These are phyloP conservation scores for Naganishia sp. DNA, from an alignment of 1,284 basidiomycete species.

Conservation along the genomic window DNA sequence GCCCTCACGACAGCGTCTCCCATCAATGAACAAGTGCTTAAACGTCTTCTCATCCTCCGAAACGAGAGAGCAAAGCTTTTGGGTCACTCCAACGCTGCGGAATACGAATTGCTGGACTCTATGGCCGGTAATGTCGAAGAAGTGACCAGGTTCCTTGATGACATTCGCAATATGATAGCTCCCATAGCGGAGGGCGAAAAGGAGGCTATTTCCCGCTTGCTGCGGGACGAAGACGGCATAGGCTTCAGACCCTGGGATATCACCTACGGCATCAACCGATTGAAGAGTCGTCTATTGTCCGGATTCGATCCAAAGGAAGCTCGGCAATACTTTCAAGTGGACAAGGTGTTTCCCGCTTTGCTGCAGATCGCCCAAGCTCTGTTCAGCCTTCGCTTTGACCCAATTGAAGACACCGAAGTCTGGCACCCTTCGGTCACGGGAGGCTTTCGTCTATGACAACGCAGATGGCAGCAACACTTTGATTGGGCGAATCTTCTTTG, in stretches of 20 bases:
- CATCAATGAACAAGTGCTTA: slow-evolving; percentile 4
- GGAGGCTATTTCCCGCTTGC: not conserved
- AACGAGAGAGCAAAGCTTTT: not conserved
- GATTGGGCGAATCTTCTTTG: slow-evolving; percentile 76
- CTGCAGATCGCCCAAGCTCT: not conserved
- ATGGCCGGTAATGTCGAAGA: not conserved
- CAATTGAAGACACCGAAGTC: not conserved
- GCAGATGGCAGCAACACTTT: not conserved
- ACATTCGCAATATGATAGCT: not conserved
- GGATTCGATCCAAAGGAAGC: slow-evolving; percentile 6
- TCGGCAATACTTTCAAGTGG: not conserved
- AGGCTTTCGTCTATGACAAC: not conserved
- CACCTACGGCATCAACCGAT: not conserved
- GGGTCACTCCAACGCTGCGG: not conserved
- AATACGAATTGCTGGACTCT: not conserved
- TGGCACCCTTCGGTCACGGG: slow-evolving; percentile 13
- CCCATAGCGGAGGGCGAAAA: slow-evolving; percentile 11
- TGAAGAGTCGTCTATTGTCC: slow-evolving; percentile 2
- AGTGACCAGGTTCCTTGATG: slow-evolving; percentile 5
- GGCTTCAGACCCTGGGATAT: not conserved
- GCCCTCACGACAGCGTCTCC: not conserved
- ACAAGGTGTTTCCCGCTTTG: slow-evolving; percentile 2
- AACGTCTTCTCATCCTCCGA: not conserved
- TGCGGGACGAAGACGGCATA: slow-evolving; percentile 4
- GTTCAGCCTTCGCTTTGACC: slow-evolving; percentile 9